A percentile compares a stretch with the other conserved stretches of the same genome.
phyloP scores from a whole-genome alignment of 768 basidiomycete genomes.

The Kwoniella dendrophila region DNA sequence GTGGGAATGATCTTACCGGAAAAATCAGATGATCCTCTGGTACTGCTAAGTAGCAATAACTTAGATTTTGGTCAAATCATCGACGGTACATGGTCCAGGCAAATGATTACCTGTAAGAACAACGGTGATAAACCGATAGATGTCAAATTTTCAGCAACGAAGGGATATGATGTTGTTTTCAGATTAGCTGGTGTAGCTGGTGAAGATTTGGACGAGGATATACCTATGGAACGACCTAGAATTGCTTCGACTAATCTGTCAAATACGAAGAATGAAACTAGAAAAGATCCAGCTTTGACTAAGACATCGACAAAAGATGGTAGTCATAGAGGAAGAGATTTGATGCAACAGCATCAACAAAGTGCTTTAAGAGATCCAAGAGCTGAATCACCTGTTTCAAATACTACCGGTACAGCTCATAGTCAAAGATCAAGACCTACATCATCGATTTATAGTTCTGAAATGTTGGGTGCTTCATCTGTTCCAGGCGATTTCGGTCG shows the following conservation, averaged over 20 bases:
- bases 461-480: slow-evolving; percentile 10
- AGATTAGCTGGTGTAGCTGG: slow-evolving; percentile 50
- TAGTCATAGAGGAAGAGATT: neutral
- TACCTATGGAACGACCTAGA: slow-evolving; percentile 19
- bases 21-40: slow-evolving; percentile 36
- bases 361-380: slow-evolving; percentile 9
- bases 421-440: slow-evolving; percentile 15
- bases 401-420: no score
- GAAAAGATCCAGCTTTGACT: neutral
- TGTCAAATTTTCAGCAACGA: slow-evolving; percentile 43
- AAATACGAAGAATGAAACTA: neutral
- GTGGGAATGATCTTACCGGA: slow-evolving; percentile 36
- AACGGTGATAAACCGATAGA: slow-evolving; percentile 45
- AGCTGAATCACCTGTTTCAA: slow-evolving; percentile 14
- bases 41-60: slow-evolving; percentile 41
- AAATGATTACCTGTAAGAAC: slow-evolving; percentile 51
- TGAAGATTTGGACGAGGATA: slow-evolving; percentile 46
- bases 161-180: slow-evolving; percentile 48
- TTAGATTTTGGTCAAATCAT: slow-evolving; percentile 51
- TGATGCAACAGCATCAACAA: slow-evolving; percentile 3
- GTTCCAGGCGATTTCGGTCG: slow-evolving; percentile 13
- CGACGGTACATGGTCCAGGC: slow-evolving; percentile 48
- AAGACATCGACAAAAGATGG: slow-evolving; percentile 18
- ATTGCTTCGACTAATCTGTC: neutral
- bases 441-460: slow-evolving; percentile 13